phyloP scores from a whole-genome alignment of 192 early-diverging fungal species.

The Thamnidium elegans region DNA sequence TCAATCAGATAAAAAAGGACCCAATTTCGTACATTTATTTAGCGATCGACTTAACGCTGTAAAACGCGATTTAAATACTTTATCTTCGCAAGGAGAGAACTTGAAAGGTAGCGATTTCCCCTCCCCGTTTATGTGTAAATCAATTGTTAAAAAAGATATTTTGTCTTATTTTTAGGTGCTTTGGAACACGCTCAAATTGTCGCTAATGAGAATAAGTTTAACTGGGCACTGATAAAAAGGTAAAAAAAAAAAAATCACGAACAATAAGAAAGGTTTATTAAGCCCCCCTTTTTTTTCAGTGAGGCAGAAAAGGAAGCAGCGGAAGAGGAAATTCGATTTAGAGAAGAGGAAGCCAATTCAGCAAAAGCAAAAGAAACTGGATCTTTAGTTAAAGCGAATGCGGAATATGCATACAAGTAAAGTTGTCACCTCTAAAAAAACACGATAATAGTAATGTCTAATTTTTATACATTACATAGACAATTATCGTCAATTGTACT shows the following conservation, averaged over 20 bases:
- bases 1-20: conserved; percentile 16
- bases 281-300: neutral
- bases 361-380: conserved; percentile 18
- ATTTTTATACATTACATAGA: neutral
- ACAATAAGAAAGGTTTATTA: neutral
- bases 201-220: neutral
- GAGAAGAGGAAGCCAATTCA: neutral
- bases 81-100: conserved; percentile 10
- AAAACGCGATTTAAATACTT: conserved; percentile 16
- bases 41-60: conserved; percentile 16
- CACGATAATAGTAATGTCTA: neutral
- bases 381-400: conserved; percentile 11
- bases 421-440: neutral
- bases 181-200: conserved; percentile 21
- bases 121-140: too few species aligned
- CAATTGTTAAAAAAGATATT: neutral
- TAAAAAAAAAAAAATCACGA: neutral
- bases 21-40: conserved; percentile 19
- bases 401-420: conserved; percentile 20
- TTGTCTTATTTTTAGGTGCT: conserved; percentile 1
- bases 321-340: conserved; percentile 3
- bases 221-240: conserved; percentile 20
- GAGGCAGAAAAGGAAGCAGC: conserved; percentile 15
- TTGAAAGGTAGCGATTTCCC: conserved; percentile 11
- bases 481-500: conserved; percentile 19